Evolutionary conservation across 2,329 filamentous ascomycete genomes (phyloP).

Genomic region (Xylariaceae sp.): DNA sequence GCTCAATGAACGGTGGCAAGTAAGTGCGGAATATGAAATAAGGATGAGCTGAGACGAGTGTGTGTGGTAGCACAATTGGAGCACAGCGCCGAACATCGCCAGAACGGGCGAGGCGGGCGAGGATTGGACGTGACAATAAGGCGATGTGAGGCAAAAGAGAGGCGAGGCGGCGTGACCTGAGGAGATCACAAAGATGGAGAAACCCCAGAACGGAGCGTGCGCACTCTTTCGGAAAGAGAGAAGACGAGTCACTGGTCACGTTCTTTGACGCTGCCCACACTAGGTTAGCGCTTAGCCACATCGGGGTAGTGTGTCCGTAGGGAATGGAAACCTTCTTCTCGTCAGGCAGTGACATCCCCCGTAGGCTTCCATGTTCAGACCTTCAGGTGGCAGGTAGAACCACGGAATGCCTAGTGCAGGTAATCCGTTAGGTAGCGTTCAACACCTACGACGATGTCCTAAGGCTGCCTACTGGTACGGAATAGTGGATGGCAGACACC

Average conservation of each 20-base stretch:
- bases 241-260: not conserved
- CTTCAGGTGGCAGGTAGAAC: no score
- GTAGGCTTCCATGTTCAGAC: no score
- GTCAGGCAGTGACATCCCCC: no score
- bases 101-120: not conserved
- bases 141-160: not conserved
- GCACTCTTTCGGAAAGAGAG: not conserved
- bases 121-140: not conserved
- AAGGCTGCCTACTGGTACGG: no score
- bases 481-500: no score
- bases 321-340: no score
- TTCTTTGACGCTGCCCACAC: no score
- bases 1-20: not conserved
- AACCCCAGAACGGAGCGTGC: not conserved
- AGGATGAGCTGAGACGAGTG: slow-evolving; percentile 9
- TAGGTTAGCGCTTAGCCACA: no score
- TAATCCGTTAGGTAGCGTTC: no score
- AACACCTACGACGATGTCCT: no score
- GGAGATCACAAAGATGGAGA: not conserved
- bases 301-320: no score
- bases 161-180: not conserved
- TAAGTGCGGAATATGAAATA: not conserved
- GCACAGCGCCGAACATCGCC: not conserved
- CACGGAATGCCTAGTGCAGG: no score
- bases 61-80: not conserved